Base-by-base conservation (phyloP, 306 rosid species). In the Elaeagnus macrophylla region DNA sequence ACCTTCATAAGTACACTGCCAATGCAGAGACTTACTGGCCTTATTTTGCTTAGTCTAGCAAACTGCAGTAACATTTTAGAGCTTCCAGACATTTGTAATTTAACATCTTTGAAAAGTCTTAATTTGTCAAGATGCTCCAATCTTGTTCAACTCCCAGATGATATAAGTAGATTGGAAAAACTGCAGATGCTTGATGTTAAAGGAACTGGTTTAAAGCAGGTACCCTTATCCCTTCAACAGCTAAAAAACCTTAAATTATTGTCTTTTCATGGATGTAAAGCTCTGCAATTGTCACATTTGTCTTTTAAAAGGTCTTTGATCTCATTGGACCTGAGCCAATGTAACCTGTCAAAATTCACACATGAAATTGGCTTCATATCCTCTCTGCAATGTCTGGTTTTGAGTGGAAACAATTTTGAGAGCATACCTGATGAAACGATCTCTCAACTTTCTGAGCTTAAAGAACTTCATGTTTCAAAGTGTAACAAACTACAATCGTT, bases 151-250 rank as follows among this genome's bases (percentile, higher is more conserved):
- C 25, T 63, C 6, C 59, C 53, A 11, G 51, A 56, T 8, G 56
- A 37, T 41, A 16, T 65, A 39, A 56, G 62, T 8, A 38, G 49
- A 20, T 25, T 65, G 18, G 59, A 58, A 37, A 19, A 53, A 10
- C 20, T 65, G 50, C 25, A 56, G 62, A n/a, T 37, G 49, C 49
- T 56, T 32, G 37, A 65, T 25, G 54, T 55, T 18, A 48, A 62
- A 7, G 25, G 51, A 17, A 65, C 70, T 49, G 51, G 57, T 7
- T 8, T 65, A 32, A 56, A 7, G 6, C 17, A 56, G 6, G 32
- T n/a, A 20, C 63, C 63, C 1, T 40, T 44, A 38, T 48, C 62
- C 51, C 35, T 65, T 18, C 35, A 42, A 14, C 61, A 42, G 19
- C 9, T 25, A 36, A 14, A 19, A 1, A 65, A 55, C 7, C 57